Percentiles rank a stretch among this genome's conserved stretches.
phyloP scores from a whole-genome alignment of 2,329 filamentous ascomycete species.

The Cordyceps militaris region DNA sequence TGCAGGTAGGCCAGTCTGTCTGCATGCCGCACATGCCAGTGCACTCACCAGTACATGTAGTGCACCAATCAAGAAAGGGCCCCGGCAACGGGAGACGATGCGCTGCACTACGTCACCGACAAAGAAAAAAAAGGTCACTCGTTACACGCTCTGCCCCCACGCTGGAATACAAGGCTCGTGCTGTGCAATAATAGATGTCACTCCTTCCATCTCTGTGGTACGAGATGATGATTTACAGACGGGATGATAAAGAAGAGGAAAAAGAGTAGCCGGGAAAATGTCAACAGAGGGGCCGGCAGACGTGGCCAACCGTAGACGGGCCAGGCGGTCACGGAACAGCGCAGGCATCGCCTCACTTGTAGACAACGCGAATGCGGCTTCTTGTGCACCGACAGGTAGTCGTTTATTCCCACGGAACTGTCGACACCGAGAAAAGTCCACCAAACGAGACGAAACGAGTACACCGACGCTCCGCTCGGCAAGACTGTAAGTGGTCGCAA shows the following conservation, averaged over 20 bases:
- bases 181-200: background rate
- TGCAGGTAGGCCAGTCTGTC: background rate
- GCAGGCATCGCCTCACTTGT: background rate
- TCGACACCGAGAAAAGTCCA: background rate
- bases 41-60: background rate
- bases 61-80: background rate
- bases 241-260: background rate
- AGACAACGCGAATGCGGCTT: background rate
- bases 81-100: background rate
- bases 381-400: background rate
- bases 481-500: background rate
- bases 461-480: background rate
- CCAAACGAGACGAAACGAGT: background rate
- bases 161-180: background rate
- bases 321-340: background rate
- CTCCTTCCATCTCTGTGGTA: background rate
- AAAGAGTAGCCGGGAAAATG: background rate
- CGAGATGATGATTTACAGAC: background rate
- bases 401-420: background rate
- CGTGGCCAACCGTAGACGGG: background rate
- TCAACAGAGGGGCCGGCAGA: background rate
- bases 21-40: background rate
- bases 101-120: background rate
- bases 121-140: background rate
- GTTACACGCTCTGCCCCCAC: background rate